A percentile compares a stretch with the other conserved stretches of the same genome.
phyloP scores from a whole-genome alignment of 495 filamentous ascomycete species.

The Neurospora sp. region DNA sequence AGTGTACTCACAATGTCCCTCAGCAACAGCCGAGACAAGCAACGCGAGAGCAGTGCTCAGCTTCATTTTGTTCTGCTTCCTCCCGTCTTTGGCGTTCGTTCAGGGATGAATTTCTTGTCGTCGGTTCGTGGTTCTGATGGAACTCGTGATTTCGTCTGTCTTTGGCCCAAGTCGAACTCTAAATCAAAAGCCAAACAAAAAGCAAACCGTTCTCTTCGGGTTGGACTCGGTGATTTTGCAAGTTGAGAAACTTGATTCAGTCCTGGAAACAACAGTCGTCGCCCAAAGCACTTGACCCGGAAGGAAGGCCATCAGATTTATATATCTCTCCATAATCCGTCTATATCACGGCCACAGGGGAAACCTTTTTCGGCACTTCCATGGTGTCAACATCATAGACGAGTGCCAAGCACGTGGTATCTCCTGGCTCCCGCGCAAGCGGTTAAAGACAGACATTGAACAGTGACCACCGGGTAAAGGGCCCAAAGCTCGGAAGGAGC shows the following conservation, averaged over 20 bases:
- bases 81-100: background rate
- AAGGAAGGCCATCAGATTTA: background rate
- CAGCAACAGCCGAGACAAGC: slow-evolving; percentile 24
- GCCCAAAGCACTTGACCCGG: background rate
- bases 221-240: background rate
- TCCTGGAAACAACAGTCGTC: too few species aligned
- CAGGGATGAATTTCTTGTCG: background rate
- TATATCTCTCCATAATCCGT: too few species aligned
- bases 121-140: background rate
- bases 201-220: background rate
- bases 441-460: too few species aligned
- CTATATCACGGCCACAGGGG: too few species aligned
- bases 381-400: too few species aligned
- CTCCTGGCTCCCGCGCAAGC: too few species aligned
- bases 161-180: background rate
- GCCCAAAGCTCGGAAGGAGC: too few species aligned
- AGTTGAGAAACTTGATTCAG: too few species aligned
- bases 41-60: slow-evolving; percentile 20
- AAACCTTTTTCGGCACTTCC: too few species aligned
- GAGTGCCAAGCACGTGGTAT: too few species aligned
- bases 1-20: slow-evolving; percentile 31
- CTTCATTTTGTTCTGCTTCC: slow-evolving; percentile 23
- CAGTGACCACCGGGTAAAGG: too few species aligned
- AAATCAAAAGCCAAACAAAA: background rate
- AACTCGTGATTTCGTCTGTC: background rate